phyloP scores from a whole-genome alignment of 2,329 filamentous ascomycete genomes.

The Aspergillus aculeatinus region DNA sequence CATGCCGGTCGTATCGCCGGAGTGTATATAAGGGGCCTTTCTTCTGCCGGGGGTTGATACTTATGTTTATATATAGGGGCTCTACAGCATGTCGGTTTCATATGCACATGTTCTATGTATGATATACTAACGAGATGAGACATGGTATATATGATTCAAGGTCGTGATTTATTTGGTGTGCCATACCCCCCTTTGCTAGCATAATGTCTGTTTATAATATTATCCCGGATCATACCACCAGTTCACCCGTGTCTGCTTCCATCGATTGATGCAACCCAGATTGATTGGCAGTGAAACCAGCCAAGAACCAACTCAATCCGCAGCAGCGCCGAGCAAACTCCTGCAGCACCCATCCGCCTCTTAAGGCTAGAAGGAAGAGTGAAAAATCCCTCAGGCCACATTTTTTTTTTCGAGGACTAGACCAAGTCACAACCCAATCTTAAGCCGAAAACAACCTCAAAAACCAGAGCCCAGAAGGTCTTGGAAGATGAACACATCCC shows the following conservation, averaged over 20 bases:
- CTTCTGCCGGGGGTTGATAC: constrained; percentile 5
- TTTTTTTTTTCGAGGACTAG: neutral
- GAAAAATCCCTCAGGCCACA: neutral
- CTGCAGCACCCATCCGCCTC: neutral
- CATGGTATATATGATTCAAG: constrained; percentile 15
- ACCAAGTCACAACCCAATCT: neutral
- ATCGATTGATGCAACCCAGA: neutral
- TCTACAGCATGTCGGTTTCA: constrained; percentile 1
- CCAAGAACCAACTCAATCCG: neutral
- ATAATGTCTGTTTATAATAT: neutral
- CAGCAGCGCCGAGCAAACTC: neutral
- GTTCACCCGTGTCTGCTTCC: neutral
- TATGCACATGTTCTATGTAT: constrained; percentile 9
- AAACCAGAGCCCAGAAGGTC: neutral
- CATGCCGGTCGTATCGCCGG: constrained; percentile 14
- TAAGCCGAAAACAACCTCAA: neutral
- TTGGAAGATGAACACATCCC: too few relatives aligned
- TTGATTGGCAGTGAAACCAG: constrained; percentile 2
- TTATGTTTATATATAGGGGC: constrained; percentile 1
- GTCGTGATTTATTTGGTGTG: neutral
- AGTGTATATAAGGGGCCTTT: constrained; percentile 15
- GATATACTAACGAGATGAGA: constrained; percentile 22
- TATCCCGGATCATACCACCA: neutral
- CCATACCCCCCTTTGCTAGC: neutral
- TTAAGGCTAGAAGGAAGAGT: neutral